A percentile compares a stretch with the other conserved stretches of the same genome.
Evolutionary conservation across 768 basidiomycete species (phyloP).

Genomic region (Amanita thiersii): DNA sequence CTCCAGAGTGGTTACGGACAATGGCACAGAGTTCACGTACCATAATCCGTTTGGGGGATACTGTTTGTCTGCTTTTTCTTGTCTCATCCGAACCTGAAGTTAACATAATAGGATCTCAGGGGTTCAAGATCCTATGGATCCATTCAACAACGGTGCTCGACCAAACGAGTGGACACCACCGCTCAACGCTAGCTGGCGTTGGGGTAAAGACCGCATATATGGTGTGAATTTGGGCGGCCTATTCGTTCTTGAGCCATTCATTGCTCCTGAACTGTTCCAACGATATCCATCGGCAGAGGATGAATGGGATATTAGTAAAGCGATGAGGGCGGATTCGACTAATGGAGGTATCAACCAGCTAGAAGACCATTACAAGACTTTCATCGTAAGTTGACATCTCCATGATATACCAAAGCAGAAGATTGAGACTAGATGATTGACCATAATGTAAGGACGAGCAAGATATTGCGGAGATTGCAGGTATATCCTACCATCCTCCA

Average conservation of each 20-base stretch:
- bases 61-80: slow-evolving; percentile 29
- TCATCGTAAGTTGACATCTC: slow-evolving; percentile 52
- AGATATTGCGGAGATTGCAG: slow-evolving; percentile 81
- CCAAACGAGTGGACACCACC: slow-evolving; percentile 70
- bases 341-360: slow-evolving; percentile 49
- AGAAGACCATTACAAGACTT: slow-evolving; percentile 73
- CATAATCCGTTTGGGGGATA: slow-evolving; percentile 63
- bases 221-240: slow-evolving; percentile 72
- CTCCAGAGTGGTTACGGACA: slow-evolving; percentile 44
- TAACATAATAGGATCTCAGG: slow-evolving; percentile 23
- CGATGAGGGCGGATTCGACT: slow-evolving; percentile 59
- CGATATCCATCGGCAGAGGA: slow-evolving; percentile 49
- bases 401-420: background rate
- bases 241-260: slow-evolving; percentile 74
- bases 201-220: slow-evolving; percentile 46
- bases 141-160: slow-evolving; percentile 60
- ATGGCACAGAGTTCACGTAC: slow-evolving; percentile 66
- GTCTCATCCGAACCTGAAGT: background rate
- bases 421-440: slow-evolving; percentile 2
- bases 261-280: slow-evolving; percentile 55
- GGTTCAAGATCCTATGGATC: slow-evolving; percentile 52
- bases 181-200: slow-evolving; percentile 61
- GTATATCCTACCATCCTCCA: slow-evolving; percentile 12
- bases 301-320: slow-evolving; percentile 59
- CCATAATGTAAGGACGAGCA: slow-evolving; percentile 55